Evolutionary conservation across 306 rosid species (phyloP).

Genomic region (Oemleria cerasiformis): DNA sequence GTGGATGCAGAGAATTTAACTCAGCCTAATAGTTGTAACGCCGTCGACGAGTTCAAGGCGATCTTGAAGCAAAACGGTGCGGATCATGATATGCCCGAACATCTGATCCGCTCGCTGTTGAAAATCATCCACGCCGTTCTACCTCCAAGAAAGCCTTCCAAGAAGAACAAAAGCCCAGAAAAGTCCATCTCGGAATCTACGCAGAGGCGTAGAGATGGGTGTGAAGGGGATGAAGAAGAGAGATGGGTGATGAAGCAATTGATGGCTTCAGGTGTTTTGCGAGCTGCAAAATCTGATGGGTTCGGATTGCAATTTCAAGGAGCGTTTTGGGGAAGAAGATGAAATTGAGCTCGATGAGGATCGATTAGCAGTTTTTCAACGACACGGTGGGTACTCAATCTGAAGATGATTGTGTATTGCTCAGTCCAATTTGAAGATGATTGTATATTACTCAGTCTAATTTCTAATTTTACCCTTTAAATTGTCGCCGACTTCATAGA

Average conservation of each 20-base stretch:
- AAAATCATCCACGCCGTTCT: constrained; percentile 65
- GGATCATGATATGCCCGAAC: constrained; percentile 50
- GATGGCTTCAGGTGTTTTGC: constrained; percentile 71
- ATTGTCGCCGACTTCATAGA: too few relatives aligned
- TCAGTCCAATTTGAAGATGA: too few relatives aligned
- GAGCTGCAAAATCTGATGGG: constrained; percentile 66
- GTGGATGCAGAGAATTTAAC: too few relatives aligned
- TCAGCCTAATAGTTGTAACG: constrained; percentile 46
- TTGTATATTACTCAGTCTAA: too few relatives aligned
- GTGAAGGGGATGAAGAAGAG: constrained; percentile 37
- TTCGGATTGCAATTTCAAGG: constrained; percentile 49
- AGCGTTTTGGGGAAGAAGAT: constrained; percentile 80
- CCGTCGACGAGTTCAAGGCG: constrained; percentile 55
- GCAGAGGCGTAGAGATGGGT: constrained; percentile 16
- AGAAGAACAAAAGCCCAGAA: neutral
- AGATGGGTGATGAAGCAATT: constrained; percentile 76
- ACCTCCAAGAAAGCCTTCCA: constrained; percentile 44
- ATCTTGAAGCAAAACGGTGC: constrained; percentile 71
- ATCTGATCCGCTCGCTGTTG: constrained; percentile 56
- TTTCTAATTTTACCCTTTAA: too few relatives aligned
- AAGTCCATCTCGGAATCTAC: neutral
- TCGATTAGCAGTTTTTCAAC: constrained; percentile 68
- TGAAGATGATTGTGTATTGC: too few relatives aligned
- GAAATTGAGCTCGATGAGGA: constrained; percentile 82
- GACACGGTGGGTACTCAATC: constrained; percentile 72